Evolutionary conservation across 2,329 filamentous ascomycete species (phyloP), one percentile per base, ranked within the genome.

Genomic region (Torrubiellomyces zombiae): DNA sequence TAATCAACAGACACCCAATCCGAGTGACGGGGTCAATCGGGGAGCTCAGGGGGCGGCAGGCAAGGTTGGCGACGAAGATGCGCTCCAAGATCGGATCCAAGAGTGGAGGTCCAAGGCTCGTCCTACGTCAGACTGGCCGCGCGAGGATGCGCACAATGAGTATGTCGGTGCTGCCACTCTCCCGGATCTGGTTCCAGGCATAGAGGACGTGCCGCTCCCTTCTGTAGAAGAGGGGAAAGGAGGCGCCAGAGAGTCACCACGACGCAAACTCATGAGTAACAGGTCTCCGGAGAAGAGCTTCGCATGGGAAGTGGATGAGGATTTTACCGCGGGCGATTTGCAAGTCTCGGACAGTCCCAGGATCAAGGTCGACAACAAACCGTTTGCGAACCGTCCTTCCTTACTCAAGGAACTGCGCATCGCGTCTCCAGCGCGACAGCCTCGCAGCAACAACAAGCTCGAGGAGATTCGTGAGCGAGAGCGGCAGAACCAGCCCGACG

Each of bases 311-410:
- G 43, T 67, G 6, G 65, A 70, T 17, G 56, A 58, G 5, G 66
- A 71, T 27, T 68, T 71, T 33, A 69, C 66, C 1, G 64, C 57
- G 8, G 54, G 56, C 20, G 64, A 69, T 29, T 30, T 69, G 19
- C 63, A 68, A 29, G 39, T 63, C 17, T 70, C 66, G 0, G 52
- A 61, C 32, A 70, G 64, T 32, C 65, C 65, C n/a, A 57, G 60
- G 16, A 53, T 69, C 25, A 48, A 42, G 15, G 44, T 55, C 13
- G 42, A 37, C 18, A 42, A 44, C 16, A 42, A 47, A 16, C 53
- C 46, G 2, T 52, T 52, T 28, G 48, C 40, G 8, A 42, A 44
- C 24, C 45, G 49, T 8, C 41, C 48, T 5, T 35, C 39, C 6
- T 26, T 37, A 16, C 47, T 48, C 0, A 45, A 40, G 24, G 38